These are phyloP conservation scores for Verruconis gallopava DNA, from an alignment of 2,329 filamentous ascomycete genomes.

Conservation along the genomic window DNA sequence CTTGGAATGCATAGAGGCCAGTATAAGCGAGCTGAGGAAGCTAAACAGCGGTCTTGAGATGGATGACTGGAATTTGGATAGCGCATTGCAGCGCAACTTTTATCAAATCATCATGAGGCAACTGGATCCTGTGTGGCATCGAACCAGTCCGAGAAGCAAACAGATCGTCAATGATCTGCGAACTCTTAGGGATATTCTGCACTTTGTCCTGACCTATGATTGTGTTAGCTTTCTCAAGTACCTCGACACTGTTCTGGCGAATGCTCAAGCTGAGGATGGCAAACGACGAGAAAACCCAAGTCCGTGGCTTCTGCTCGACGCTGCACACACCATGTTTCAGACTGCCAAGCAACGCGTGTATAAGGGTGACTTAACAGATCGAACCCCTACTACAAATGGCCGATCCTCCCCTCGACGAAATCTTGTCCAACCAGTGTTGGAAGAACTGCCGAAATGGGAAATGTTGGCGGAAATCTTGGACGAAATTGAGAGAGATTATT, in stretches of 20 bases:
- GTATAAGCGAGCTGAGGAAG: constrained; percentile 87
- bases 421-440: constrained; percentile 65
- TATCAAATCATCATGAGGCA: constrained; percentile 79
- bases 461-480: constrained; percentile 80
- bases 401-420: constrained; percentile 41
- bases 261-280: constrained; percentile 76
- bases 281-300: constrained; percentile 81
- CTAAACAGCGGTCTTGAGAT: constrained; percentile 81
- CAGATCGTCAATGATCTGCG: constrained; percentile 87
- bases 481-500: constrained; percentile 84
- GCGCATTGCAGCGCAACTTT: constrained; percentile 82
- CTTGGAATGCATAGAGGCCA: constrained; percentile 90
- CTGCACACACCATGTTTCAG: constrained; percentile 86
- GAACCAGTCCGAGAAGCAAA: constrained; percentile 85
- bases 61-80: constrained; percentile 94
- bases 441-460: constrained; percentile 91
- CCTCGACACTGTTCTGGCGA: constrained; percentile 84
- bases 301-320: constrained; percentile 92
- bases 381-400: constrained; percentile 16
- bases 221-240: constrained; percentile 85
- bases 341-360: constrained; percentile 83
- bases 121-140: constrained; percentile 92
- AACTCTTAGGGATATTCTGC: constrained; percentile 69
- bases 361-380: constrained; percentile 51
- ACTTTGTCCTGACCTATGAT: constrained; percentile 73